A percentile compares a stretch with the other conserved stretches of the same genome.
Conservation (phyloP, 441 rosid species). For the Manihot esculenta region DNA sequence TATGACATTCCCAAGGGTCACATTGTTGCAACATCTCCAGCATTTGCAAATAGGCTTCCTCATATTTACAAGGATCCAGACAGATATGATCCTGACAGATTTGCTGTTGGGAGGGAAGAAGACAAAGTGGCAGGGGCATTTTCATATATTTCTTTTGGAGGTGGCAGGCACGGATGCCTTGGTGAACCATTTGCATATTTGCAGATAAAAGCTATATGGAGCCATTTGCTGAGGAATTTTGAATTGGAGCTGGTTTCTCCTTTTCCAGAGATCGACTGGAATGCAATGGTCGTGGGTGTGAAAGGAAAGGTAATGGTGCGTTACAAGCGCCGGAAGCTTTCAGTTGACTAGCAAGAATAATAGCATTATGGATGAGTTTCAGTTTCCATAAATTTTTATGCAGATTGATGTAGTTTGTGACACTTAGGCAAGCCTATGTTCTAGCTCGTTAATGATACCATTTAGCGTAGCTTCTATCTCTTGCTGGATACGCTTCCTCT, state of each 20-base stretch:
- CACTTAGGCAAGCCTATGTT: too few species aligned
- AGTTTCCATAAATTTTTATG: constrained; percentile 10
- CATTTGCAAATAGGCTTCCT: constrained; percentile 93
- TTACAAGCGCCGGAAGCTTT: constrained; percentile 72
- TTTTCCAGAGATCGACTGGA: constrained; percentile 98
- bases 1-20: constrained; percentile 97
- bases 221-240: constrained; percentile 92
- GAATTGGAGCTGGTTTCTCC: constrained; percentile 87
- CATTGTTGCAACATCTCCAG: constrained; percentile 93
- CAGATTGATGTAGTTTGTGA: neutral
- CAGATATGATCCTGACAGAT: constrained; percentile 84
- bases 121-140: constrained; percentile 90
- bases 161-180: constrained; percentile 97
- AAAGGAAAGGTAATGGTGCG: constrained; percentile 97
- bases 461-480: too few species aligned
- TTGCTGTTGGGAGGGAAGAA: constrained; percentile 85
- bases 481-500: too few species aligned
- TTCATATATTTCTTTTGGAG: constrained; percentile 91
- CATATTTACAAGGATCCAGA: constrained; percentile 81
- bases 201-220: constrained; percentile 99
- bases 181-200: constrained; percentile 99
- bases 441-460: neutral
- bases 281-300: constrained; percentile 99
- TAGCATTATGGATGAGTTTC: constrained; percentile 7
- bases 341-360: constrained; percentile 27